These are phyloP conservation scores for Cornus controversa DNA, from an alignment of 148 eudicot species.

Conservation along the genomic window DNA sequence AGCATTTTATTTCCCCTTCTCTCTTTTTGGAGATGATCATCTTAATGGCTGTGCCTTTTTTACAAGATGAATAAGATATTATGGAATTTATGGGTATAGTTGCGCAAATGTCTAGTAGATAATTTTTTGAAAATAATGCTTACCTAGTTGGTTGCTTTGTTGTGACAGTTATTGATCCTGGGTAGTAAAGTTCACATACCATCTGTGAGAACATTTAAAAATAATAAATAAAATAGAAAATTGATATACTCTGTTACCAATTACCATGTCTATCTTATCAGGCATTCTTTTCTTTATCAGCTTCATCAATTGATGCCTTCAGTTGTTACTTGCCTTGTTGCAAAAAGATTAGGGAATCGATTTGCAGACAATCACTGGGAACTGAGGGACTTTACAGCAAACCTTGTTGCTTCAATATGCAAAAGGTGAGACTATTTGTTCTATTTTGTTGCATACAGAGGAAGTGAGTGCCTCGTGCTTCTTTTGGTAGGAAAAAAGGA, in stretches of 20 bases:
- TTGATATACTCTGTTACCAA: neutral
- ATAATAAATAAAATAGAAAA: neutral
- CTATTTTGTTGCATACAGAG: neutral
- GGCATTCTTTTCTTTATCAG: constrained; percentile 29
- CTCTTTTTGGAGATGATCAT: too few species aligned
- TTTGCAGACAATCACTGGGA: constrained; percentile 79
- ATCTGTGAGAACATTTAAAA: neutral
- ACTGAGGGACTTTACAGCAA: constrained; percentile 72
- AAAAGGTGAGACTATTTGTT: constrained; percentile 41
- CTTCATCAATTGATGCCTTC: constrained; percentile 83
- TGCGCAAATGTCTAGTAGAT: too few species aligned
- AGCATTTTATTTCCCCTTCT: too few species aligned
- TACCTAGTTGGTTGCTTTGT: neutral
- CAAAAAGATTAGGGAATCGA: constrained; percentile 65
- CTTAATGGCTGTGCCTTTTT: too few species aligned
- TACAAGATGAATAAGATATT: too few species aligned
- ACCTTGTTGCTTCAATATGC: constrained; percentile 72
- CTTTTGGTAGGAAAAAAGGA: too few species aligned
- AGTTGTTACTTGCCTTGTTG: constrained; percentile 72
- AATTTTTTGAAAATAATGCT: too few species aligned
- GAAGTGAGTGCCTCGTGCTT: too few species aligned
- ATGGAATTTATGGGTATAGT: too few species aligned
- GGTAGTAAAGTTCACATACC: neutral
- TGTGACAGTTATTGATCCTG: neutral
- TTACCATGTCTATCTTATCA: neutral